A percentile compares a stretch with the other conserved stretches of the same genome.
phyloP scores from a whole-genome alignment of 208 protist genomes.

The Acanthamoeba castellanii region DNA sequence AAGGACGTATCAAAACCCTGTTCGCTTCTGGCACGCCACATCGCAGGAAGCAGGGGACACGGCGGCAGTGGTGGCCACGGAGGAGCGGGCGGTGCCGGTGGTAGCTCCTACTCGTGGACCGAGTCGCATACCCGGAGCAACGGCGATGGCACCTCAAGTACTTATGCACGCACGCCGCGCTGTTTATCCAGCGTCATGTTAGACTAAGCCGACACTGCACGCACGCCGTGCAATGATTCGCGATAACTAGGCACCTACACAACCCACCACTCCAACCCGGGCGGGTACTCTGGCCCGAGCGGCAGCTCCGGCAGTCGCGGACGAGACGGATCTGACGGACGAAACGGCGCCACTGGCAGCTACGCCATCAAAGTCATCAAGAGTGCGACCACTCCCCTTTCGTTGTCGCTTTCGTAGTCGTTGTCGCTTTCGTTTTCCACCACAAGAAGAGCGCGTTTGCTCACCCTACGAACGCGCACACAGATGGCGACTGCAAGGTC shows the following conservation, averaged over 20 bases:
- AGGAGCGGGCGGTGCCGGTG: constrained; percentile 9
- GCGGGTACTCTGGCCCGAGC: not conserved
- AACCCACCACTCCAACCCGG: constrained; percentile 42
- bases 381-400: not conserved
- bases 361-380: not conserved
- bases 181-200: not conserved
- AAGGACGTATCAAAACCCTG: no score
- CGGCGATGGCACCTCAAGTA: not conserved
- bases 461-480: not conserved
- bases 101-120: constrained; percentile 45
- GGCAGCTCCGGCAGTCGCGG: not conserved
- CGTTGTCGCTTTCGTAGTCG: not conserved
- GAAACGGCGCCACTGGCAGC: not conserved
- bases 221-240: no score
- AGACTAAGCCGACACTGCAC: no score
- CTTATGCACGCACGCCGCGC: not conserved
- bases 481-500: not conserved
- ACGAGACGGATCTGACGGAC: not conserved
- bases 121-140: constrained; percentile 4
- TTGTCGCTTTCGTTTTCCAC: not conserved
- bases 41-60: not conserved
- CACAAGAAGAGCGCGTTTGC: not conserved
- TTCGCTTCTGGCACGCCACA: no score
- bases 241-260: not conserved
- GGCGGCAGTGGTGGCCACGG: constrained; percentile 1